These are phyloP conservation scores for Nasturtium officinale DNA, from an alignment of 345 rosid species.

Conservation along the genomic window DNA sequence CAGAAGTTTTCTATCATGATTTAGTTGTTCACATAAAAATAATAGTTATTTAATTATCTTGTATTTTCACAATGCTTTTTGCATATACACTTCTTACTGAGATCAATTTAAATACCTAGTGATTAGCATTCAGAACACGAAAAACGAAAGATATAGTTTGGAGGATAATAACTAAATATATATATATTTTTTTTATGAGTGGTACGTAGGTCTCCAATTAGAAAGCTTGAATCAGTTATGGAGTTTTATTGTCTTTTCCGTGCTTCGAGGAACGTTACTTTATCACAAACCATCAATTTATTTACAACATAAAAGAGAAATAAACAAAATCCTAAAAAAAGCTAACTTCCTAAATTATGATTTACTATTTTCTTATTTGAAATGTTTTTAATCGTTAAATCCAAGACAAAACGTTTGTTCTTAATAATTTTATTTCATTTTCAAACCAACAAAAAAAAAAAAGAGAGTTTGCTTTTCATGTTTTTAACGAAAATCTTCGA, in stretches of 20 bases:
- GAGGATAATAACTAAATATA: conserved; percentile 13
- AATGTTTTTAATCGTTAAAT: conserved; percentile 29
- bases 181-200: neutral
- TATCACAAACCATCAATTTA: conserved; percentile 33
- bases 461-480: neutral
- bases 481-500: conserved; percentile 5
- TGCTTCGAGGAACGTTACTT: conserved; percentile 19
- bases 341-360: conserved; percentile 21
- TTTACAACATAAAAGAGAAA: conserved; percentile 10
- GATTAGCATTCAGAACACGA: no score
- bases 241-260: conserved; percentile 24
- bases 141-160: neutral
- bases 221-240: conserved; percentile 32
- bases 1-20: no score
- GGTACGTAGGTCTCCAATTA: conserved; percentile 20
- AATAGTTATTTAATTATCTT: no score
- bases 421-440: conserved; percentile 18
- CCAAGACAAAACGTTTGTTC: conserved; percentile 17
- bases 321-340: conserved; percentile 18
- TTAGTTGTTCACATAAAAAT: no score
- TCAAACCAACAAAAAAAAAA: neutral
- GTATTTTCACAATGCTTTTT: no score
- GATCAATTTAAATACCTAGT: no score
- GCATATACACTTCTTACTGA: no score
- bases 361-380: conserved; percentile 30